Base-by-base conservation (phyloP, 805 yeast species). In the Wickerhamiella musiphila region DNA sequence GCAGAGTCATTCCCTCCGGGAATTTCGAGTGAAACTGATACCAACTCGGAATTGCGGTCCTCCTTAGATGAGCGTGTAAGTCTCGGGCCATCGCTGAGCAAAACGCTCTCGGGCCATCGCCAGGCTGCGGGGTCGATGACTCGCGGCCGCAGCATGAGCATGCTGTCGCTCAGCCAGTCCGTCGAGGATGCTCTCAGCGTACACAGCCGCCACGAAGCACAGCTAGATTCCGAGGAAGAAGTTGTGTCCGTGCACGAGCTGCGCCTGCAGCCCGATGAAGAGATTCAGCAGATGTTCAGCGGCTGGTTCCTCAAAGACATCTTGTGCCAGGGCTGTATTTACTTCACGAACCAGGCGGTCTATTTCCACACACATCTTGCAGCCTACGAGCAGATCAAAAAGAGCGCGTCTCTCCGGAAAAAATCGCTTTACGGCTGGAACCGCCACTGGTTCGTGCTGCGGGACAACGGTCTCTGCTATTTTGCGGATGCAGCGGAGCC, bases 251-350 rank as follows among this genome's bases (percentile, higher is more conserved):
- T 23, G 22, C n/a, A 15, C 7, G 13, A 28, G 10, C 31, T 32
- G 19, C 31, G 35, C 11, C 20, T 26, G 19, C 20, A 10, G 10
- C 19, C 4, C 2, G 44, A 36, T 30, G 51, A 38, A 35, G 28
- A 26, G n/a, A 24, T 43, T 24, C 22, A 41, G 6, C 44, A 39
- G 16, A 42, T 73, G 39, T 76, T 63, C 44, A 65, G 75, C 3
- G 71, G 83, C 19, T 84, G 94, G 93, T 57, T 84, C 23, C 59
- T 82, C 35, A 68, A 73, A 37, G 93, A 79, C 44, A 90, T 84
- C 0, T 57, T 86, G 18, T 56, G 83, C 17, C 94, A 82, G 52
- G 96, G 96, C 2, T 84, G 78, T 44, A 51, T 83, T 12, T 77
- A 77, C 43, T 52, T 86, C 17, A 83, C 95, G 1, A 53, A 60